phyloP scores from a whole-genome alignment of 2,329 filamentous ascomycete genomes.

The Ascochyta pisi region DNA sequence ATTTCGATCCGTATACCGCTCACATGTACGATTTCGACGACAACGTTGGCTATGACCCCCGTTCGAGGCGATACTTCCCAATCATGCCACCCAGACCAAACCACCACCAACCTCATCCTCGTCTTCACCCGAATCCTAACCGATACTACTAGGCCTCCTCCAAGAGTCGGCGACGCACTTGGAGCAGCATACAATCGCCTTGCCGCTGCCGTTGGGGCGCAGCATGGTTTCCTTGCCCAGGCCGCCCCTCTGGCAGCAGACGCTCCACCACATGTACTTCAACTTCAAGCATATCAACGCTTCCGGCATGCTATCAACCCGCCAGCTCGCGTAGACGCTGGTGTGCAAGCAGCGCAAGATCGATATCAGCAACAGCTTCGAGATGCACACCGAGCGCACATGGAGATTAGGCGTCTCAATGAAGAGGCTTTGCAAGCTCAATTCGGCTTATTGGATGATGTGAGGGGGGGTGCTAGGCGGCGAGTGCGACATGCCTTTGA shows the following conservation, averaged over 20 bases:
- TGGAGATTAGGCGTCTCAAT: not conserved
- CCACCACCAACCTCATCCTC: not conserved
- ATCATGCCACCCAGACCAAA: not conserved
- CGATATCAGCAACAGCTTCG: not conserved
- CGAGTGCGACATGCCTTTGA: not conserved
- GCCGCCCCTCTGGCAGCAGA: not conserved
- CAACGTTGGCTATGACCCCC: not conserved
- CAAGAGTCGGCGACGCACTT: not conserved
- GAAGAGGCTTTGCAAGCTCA: not conserved
- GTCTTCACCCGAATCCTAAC: not conserved
- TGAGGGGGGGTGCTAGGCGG: not conserved
- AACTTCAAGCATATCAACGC: not conserved
- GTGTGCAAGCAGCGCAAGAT: not conserved
- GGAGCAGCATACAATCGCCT: conserved; percentile 2
- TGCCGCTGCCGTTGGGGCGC: not conserved
- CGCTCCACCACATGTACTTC: not conserved
- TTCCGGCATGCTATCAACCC: not conserved
- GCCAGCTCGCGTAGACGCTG: not conserved
- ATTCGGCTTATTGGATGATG: not conserved
- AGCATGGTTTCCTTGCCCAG: not conserved
- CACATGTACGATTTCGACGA: not conserved
- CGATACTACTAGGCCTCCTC: not conserved
- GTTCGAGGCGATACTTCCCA: not conserved
- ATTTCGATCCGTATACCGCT: not conserved
- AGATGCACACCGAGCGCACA: not conserved